Conservation (phyloP, 805 yeast species). For the Hanseniaspora thailandica region DNA sequence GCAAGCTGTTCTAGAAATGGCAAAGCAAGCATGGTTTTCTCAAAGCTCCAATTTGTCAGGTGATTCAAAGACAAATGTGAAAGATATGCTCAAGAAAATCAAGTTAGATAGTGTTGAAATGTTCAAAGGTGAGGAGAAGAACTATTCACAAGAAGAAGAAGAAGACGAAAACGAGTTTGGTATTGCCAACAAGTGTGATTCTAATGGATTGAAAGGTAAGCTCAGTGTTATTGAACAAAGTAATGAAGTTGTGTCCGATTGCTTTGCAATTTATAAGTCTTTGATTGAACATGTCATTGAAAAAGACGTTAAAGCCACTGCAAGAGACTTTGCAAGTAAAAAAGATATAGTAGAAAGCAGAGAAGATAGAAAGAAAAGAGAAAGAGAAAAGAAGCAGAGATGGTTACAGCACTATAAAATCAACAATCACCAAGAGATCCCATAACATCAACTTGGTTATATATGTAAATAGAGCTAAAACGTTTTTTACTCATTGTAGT, state of each 20-base stretch:
- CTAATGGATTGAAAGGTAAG: too few species aligned
- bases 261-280: background rate
- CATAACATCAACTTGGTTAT: too few species aligned
- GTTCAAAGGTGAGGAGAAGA: background rate
- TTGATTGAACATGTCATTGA: background rate
- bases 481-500: too few species aligned
- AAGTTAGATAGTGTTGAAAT: constrained; percentile 1
- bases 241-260: background rate
- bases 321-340: background rate
- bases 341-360: background rate
- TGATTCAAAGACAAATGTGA: background rate
- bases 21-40: background rate
- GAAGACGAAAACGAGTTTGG: too few species aligned
- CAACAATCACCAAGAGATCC: too few species aligned
- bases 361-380: background rate
- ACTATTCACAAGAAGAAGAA: too few species aligned
- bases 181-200: background rate
- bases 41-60: background rate
- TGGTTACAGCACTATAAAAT: background rate
- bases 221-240: background rate
- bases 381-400: background rate
- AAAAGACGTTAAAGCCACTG: background rate
- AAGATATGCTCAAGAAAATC: background rate
- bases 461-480: background rate
- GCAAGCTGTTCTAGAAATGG: background rate